phyloP scores from a whole-genome alignment of 257 asterid genomes.

The Linderniella brevidens region DNA sequence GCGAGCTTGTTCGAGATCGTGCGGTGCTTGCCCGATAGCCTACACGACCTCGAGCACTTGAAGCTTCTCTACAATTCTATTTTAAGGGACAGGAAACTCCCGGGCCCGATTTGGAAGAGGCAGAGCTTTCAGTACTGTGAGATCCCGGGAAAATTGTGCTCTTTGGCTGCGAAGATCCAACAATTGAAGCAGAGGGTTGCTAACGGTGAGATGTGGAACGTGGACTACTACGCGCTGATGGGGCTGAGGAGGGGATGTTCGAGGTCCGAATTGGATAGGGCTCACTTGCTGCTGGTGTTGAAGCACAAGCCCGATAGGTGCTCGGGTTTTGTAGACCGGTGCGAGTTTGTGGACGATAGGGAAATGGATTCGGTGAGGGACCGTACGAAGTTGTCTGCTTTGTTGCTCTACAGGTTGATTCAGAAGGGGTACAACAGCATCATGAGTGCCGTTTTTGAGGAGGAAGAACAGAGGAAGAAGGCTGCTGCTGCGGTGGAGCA shows the following conservation, averaged over 20 bases:
- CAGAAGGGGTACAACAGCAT: slow-evolving; percentile 65
- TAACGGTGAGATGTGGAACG: slow-evolving; percentile 64
- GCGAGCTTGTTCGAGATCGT: slow-evolving; percentile 65
- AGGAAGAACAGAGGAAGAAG: slow-evolving; percentile 63
- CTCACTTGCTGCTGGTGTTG: slow-evolving; percentile 60
- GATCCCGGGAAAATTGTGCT: slow-evolving; percentile 78
- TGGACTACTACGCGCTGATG: slow-evolving; percentile 63
- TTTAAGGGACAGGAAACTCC: slow-evolving; percentile 55
- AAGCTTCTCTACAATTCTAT: slow-evolving; percentile 76
- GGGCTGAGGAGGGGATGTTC: slow-evolving; percentile 79
- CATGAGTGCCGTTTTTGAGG: slow-evolving; percentile 50
- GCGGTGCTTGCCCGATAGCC: slow-evolving; percentile 67
- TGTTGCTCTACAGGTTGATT: slow-evolving; percentile 69
- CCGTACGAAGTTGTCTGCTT: slow-evolving; percentile 58
- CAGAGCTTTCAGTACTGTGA: slow-evolving; percentile 69
- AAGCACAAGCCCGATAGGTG: slow-evolving; percentile 88
- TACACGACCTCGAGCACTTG: slow-evolving; percentile 86
- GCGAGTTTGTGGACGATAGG: slow-evolving; percentile 66
- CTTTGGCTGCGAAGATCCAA: slow-evolving; percentile 64
- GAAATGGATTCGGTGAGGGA: slow-evolving; percentile 66
- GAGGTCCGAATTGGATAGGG: slow-evolving; percentile 68
- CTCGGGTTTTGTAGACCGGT: slow-evolving; percentile 51
- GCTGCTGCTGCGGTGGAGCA: slow-evolving; percentile 16
- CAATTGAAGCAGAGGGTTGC: slow-evolving; percentile 72
- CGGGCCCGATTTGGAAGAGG: slow-evolving; percentile 79